Percentiles rank a stretch among this genome's conserved stretches.
phyloP scores from a whole-genome alignment of 2,329 filamentous ascomycete species.

The Apiospora saccharicola region DNA sequence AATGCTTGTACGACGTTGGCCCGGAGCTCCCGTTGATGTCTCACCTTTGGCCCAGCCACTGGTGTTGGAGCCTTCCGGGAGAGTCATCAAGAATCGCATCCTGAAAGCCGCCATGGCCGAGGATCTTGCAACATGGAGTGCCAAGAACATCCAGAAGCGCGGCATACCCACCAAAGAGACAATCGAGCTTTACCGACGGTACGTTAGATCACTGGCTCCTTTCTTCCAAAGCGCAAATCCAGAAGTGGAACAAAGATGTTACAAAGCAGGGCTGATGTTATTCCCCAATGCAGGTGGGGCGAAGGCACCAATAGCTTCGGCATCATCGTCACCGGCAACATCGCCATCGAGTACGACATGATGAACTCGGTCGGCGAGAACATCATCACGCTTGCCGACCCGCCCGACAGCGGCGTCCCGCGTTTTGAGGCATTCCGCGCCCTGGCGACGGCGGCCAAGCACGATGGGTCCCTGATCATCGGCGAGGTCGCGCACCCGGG shows the following conservation, averaged over 20 bases:
- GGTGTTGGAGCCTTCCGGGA: background rate
- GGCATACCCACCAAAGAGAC: background rate
- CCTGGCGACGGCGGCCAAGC: constrained; percentile 61
- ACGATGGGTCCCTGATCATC: constrained; percentile 65
- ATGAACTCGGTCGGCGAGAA: background rate
- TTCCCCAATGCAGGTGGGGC: background rate
- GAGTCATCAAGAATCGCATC: background rate
- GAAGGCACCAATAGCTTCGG: background rate
- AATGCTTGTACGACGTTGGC: too few relatives aligned
- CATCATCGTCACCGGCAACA: background rate
- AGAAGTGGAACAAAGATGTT: background rate
- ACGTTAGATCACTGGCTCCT: background rate
- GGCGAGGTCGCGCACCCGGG: constrained; percentile 70
- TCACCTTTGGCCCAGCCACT: background rate
- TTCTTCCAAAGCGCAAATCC: background rate
- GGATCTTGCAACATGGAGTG: background rate
- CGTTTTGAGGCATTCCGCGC: constrained; percentile 68
- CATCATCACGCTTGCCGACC: background rate
- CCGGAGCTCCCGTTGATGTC: background rate
- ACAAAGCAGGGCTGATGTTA: background rate
- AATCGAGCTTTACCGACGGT: background rate
- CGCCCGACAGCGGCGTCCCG: background rate
- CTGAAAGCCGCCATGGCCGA: constrained; percentile 3
- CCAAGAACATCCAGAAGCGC: background rate
- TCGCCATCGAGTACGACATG: background rate